Evolutionary conservation across 2,329 filamentous ascomycete species (phyloP).

Genomic region (Diplodia sapinea): DNA sequence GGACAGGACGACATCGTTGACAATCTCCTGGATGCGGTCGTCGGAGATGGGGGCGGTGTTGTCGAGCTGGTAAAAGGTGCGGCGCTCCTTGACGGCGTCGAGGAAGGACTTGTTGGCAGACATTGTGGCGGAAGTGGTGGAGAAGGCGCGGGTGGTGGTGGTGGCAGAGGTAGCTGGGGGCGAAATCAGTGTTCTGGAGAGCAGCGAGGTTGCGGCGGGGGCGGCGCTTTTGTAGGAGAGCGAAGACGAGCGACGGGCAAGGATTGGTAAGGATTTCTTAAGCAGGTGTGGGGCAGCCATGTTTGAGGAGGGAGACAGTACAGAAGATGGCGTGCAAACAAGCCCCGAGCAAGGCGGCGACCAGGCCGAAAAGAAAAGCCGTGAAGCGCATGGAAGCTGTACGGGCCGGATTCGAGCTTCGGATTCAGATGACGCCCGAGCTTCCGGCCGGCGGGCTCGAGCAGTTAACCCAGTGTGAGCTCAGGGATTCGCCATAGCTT

Average conservation of each 20-base stretch:
- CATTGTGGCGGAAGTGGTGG: conserved; percentile 43
- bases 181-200: conserved; percentile 1
- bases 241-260: conserved; percentile 5
- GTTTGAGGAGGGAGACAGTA: conserved; percentile 11
- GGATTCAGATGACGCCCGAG: background rate
- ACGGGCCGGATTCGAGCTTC: background rate
- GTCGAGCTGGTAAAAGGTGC: conserved; percentile 71
- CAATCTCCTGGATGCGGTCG: conserved; percentile 68
- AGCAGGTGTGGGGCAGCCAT: conserved; percentile 39
- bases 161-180: conserved; percentile 9
- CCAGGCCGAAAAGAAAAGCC: conserved; percentile 22
- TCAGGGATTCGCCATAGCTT: conserved; percentile 13
- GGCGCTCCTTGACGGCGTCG: conserved; percentile 69
- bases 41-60: conserved; percentile 66
- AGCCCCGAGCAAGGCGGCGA: background rate
- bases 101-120: conserved; percentile 58
- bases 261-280: conserved; percentile 44
- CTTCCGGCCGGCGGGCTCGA: background rate
- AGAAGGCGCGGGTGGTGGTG: conserved; percentile 28
- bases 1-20: conserved; percentile 64
- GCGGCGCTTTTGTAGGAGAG: conserved; percentile 29
- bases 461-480: conserved; percentile 9
- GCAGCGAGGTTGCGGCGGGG: background rate
- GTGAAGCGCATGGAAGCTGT: conserved; percentile 25
- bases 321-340: conserved; percentile 9